phyloP scores from a whole-genome alignment of 129 eudicot genomes.

The Helianthus tuberosus region DNA sequence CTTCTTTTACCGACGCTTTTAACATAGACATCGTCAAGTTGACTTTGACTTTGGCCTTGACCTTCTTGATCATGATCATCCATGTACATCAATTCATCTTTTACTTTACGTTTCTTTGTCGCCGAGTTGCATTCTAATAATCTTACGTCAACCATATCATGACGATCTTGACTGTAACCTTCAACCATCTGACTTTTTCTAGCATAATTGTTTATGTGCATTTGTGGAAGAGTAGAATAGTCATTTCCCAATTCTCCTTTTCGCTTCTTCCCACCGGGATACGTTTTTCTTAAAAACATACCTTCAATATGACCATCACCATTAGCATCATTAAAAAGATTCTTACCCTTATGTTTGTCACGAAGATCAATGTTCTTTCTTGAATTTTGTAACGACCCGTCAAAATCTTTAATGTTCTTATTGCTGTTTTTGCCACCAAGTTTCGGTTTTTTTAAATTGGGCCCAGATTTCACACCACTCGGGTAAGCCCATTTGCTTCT shows the following conservation, averaged over 20 bases:
- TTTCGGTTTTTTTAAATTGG: slow-evolving; percentile 47
- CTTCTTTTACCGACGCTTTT: slow-evolving; percentile 55
- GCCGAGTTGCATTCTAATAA: slow-evolving; percentile 54
- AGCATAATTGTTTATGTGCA: slow-evolving; percentile 44
- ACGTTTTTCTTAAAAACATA: slow-evolving; percentile 41
- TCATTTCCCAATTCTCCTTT: slow-evolving; percentile 55
- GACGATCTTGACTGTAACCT: slow-evolving; percentile 32
- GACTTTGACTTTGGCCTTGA: slow-evolving; percentile 26
- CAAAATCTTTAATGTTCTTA: slow-evolving; percentile 24
- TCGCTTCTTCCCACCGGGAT: slow-evolving; percentile 47
- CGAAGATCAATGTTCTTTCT: no score
- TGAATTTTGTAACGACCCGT: no score
- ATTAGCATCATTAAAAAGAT: slow-evolving; percentile 30
- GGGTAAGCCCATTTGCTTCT: slow-evolving; percentile 95
- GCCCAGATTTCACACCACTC: slow-evolving; percentile 48
- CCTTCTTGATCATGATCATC: slow-evolving; percentile 43
- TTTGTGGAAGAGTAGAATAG: slow-evolving; percentile 41
- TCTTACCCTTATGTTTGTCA: slow-evolving; percentile 47
- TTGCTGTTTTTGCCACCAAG: slow-evolving; percentile 43
- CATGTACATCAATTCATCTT: slow-evolving; percentile 45
- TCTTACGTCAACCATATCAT: slow-evolving; percentile 48
- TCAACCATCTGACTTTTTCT: slow-evolving; percentile 58
- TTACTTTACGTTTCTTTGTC: slow-evolving; percentile 63
- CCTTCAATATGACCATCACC: slow-evolving; percentile 40
- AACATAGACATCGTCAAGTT: slow-evolving; percentile 35